phyloP scores from a whole-genome alignment of 768 basidiomycete species.

The Mycena albidolilacea region DNA sequence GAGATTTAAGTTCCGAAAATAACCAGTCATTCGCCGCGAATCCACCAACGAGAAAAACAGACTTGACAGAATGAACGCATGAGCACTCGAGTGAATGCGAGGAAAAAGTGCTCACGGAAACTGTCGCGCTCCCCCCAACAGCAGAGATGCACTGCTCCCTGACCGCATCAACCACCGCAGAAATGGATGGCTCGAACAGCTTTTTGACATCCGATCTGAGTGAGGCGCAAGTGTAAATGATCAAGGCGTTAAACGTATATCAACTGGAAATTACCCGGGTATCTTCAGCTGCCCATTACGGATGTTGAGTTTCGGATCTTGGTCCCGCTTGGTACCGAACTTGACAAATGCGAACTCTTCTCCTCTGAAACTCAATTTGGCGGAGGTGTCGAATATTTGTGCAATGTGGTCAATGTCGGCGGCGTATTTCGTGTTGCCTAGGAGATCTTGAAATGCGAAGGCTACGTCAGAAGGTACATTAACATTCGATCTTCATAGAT shows the following conservation, averaged over 20 bases:
- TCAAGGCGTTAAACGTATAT: neutral
- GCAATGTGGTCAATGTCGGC: slow-evolving; percentile 61
- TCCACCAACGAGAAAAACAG: slow-evolving; percentile 66
- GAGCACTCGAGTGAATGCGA: neutral
- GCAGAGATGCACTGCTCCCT: slow-evolving; percentile 49
- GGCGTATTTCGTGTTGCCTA: slow-evolving; percentile 55
- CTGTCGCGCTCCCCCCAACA: slow-evolving; percentile 32
- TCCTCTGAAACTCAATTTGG: slow-evolving; percentile 61
- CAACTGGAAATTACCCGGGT: slow-evolving; percentile 42
- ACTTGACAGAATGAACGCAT: slow-evolving; percentile 37
- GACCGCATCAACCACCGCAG: slow-evolving; percentile 55
- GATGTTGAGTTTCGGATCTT: slow-evolving; percentile 57
- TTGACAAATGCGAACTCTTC: slow-evolving; percentile 59
- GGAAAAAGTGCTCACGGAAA: slow-evolving; percentile 47
- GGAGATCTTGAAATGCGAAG: slow-evolving; percentile 49
- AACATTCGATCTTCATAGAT: neutral
- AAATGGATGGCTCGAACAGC: slow-evolving; percentile 61
- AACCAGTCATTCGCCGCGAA: slow-evolving; percentile 68
- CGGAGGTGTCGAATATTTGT: slow-evolving; percentile 60
- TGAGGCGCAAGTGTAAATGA: slow-evolving; percentile 41
- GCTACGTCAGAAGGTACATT: neutral
- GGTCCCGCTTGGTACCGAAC: slow-evolving; percentile 61
- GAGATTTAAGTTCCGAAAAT: slow-evolving; percentile 55
- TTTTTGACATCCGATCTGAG: slow-evolving; percentile 55
- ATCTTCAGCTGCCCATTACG: slow-evolving; percentile 64